phyloP scores from a whole-genome alignment of 2,329 filamentous ascomycete species.

The Aspergillus sp. region DNA sequence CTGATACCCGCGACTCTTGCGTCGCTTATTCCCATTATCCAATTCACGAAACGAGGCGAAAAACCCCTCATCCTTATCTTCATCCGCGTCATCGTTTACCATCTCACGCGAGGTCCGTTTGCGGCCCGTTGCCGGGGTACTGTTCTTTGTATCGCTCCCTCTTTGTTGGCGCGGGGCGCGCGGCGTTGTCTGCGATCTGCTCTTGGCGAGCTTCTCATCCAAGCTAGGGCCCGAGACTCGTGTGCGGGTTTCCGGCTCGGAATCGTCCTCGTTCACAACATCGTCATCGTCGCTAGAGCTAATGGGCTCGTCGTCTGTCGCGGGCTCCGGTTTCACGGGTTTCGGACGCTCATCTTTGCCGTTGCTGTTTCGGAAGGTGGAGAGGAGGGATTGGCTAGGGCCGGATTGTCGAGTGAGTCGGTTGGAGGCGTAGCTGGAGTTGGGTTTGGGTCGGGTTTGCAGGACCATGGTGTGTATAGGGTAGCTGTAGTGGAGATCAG shows the following conservation, averaged over 20 bases:
- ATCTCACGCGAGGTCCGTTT: slow-evolving; percentile 19
- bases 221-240: slow-evolving; percentile 18
- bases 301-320: slow-evolving; percentile 38
- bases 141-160: slow-evolving; percentile 7
- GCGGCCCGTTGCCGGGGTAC: slow-evolving; percentile 11
- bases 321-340: slow-evolving; percentile 23
- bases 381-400: slow-evolving; percentile 24
- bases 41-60: slow-evolving; percentile 14
- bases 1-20: slow-evolving; percentile 20
- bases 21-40: slow-evolving; percentile 15
- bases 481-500: background rate
- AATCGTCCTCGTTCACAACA: slow-evolving; percentile 8
- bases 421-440: slow-evolving; percentile 32
- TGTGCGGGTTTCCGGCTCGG: slow-evolving; percentile 7
- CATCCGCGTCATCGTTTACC: background rate
- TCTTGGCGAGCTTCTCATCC: slow-evolving; percentile 25
- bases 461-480: slow-evolving; percentile 21
- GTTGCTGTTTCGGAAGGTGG: slow-evolving; percentile 22
- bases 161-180: slow-evolving; percentile 1
- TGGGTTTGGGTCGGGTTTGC: slow-evolving; percentile 19
- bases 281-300: slow-evolving; percentile 38
- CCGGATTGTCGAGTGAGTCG: slow-evolving; percentile 25
- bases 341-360: slow-evolving; percentile 2
- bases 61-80: slow-evolving; percentile 9
- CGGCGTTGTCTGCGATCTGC: background rate